phyloP scores from a whole-genome alignment of 1,139 yeast genomes.

The Zygoascus sp. region DNA sequence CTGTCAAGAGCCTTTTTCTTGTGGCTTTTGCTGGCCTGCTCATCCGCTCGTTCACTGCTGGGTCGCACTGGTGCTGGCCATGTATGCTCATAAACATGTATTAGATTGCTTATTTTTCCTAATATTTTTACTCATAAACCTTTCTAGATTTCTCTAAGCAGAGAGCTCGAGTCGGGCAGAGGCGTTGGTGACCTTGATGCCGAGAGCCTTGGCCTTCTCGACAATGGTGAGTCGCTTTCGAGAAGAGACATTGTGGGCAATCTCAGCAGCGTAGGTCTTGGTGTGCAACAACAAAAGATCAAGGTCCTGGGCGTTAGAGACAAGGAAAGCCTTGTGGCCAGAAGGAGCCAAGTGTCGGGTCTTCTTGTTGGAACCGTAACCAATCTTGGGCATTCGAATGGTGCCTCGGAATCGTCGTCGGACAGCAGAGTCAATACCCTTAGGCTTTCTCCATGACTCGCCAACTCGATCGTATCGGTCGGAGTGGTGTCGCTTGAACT shows the following conservation, averaged over 20 bases:
- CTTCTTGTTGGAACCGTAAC: conserved; percentile 99
- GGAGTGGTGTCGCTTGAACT: conserved; percentile 99
- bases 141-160: conserved; percentile 53
- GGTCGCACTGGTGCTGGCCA: too few species aligned
- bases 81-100: conserved; percentile 3
- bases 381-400: conserved; percentile 98
- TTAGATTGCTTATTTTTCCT: conserved; percentile 2
- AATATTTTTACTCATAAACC: background rate
- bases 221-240: conserved; percentile 96
- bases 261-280: conserved; percentile 98
- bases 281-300: conserved; percentile 96
- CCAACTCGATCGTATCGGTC: conserved; percentile 98
- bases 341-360: conserved; percentile 95
- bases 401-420: conserved; percentile 99
- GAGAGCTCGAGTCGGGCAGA: conserved; percentile 97
- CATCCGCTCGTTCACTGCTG: too few species aligned
- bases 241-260: conserved; percentile 97
- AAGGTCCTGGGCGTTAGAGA: conserved; percentile 87
- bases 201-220: conserved; percentile 96
- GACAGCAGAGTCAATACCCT: conserved; percentile 99
- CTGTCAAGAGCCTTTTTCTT: background rate
- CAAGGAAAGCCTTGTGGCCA: conserved; percentile 96
- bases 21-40: too few species aligned
- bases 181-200: conserved; percentile 98
- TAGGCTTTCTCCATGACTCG: conserved; percentile 99